phyloP scores from a whole-genome alignment of 108 stramenopile genomes.

The Pseudonitzschia multiseries region DNA sequence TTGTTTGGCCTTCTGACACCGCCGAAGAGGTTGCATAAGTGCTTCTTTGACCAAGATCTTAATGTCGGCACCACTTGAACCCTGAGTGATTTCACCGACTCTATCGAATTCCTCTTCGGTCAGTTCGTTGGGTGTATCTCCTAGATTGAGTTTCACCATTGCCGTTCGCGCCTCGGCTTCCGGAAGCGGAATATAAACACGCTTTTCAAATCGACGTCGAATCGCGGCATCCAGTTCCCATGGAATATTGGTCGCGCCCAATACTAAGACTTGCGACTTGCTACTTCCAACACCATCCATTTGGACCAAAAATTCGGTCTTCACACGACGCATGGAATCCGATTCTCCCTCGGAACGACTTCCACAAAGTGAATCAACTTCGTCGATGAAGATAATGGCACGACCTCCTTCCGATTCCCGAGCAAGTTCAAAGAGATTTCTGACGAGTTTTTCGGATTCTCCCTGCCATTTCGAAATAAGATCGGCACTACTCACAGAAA shows the following conservation, averaged over 20 bases:
- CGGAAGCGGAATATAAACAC: conserved; percentile 98
- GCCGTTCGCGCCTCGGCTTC: conserved; percentile 80
- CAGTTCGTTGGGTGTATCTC: conserved; percentile 88
- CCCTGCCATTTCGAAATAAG: conserved; percentile 99
- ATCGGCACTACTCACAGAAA: conserved; percentile 95
- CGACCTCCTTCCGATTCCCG: conserved; percentile 81
- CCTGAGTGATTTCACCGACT: conserved; percentile 81
- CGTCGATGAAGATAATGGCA: conserved; percentile 95
- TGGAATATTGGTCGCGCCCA: conserved; percentile 98
- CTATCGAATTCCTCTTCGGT: conserved; percentile 80
- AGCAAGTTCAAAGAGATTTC: conserved; percentile 98
- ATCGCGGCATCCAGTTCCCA: conserved; percentile 99
- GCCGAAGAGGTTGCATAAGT: conserved; percentile 94
- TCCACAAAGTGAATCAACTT: conserved; percentile 95
- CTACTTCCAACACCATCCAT: conserved; percentile 96
- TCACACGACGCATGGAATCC: conserved; percentile 91
- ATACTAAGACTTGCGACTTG: conserved; percentile 78
- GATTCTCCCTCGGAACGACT: conserved; percentile 89
- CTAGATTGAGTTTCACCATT: conserved; percentile 93
- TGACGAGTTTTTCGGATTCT: conserved; percentile 95
- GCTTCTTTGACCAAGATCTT: conserved; percentile 96
- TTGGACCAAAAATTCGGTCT: conserved; percentile 99
- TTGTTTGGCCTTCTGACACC: conserved; percentile 94
- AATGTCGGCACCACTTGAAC: conserved; percentile 93
- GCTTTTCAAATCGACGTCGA: conserved; percentile 98